A percentile compares a stretch with the other conserved stretches of the same genome.
Conservation (phyloP, 495 filamentous ascomycete genomes). For the Beverwykella pulmonaria region DNA sequence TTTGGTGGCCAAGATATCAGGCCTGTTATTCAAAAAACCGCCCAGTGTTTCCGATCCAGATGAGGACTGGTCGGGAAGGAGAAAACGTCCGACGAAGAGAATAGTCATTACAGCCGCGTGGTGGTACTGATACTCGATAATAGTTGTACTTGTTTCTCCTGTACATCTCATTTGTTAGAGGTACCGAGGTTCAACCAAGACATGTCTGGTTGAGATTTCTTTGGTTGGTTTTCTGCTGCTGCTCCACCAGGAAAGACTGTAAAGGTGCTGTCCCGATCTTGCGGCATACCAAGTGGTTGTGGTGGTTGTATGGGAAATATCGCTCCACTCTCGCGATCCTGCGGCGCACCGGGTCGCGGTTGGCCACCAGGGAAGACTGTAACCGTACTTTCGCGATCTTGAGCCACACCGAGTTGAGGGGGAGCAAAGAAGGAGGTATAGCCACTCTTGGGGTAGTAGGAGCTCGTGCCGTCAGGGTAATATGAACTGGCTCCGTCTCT, state of each 20-base stretch:
- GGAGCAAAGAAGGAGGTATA: slow-evolving; percentile 31
- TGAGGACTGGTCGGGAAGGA: not conserved
- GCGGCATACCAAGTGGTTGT: slow-evolving; percentile 7
- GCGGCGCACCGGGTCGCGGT: not conserved
- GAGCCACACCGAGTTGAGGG: slow-evolving; percentile 17
- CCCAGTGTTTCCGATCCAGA: slow-evolving; percentile 4
- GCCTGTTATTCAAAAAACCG: slow-evolving; percentile 12
- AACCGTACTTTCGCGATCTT: slow-evolving; percentile 43
- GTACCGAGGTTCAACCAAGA: slow-evolving; percentile 49
- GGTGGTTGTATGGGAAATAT: slow-evolving; percentile 8
- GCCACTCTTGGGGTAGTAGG: slow-evolving; percentile 32
- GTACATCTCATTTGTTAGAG: slow-evolving; percentile 7
- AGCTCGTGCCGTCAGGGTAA: slow-evolving; percentile 38
- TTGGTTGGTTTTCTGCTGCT: slow-evolving; percentile 20
- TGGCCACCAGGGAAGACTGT: slow-evolving; percentile 46
- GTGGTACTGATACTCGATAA: not conserved
- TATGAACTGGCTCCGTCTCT: slow-evolving; percentile 38
- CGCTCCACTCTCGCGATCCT: not conserved
- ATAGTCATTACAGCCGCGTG: slow-evolving; percentile 8
- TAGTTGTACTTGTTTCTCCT: not conserved
- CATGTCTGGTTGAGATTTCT: slow-evolving; percentile 42
- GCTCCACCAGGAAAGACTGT: slow-evolving; percentile 46
- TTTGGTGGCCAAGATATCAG: slow-evolving; percentile 11
- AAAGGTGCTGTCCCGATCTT: slow-evolving; percentile 44
- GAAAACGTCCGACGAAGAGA: slow-evolving; percentile 8